Base-by-base conservation (phyloP, 2,329 filamentous ascomycete genomes). In the Metarhizium robertsii region DNA sequence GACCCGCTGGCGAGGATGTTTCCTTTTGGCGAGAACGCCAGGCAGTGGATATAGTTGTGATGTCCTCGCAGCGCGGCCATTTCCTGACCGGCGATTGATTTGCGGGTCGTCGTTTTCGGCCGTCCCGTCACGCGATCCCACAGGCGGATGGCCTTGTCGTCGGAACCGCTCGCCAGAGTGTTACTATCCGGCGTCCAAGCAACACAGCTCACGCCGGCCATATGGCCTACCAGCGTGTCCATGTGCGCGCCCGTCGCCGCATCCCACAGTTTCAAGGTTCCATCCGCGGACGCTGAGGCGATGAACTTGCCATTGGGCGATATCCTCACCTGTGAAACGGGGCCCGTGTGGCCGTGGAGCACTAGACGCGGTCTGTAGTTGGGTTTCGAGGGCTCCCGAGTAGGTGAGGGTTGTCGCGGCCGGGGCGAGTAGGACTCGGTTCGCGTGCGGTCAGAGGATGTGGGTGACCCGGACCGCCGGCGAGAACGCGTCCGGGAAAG, bases 1-100 rank as follows among this genome's bases (percentile, higher is more conserved):
- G 89, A 95, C 13, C 94, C 94, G 61, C 89, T 95, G 16, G 92
- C 94, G 38, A 99, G 81, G 67, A 97, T 96, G 67, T 99, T 99
- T 29, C 94, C 94, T 70, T 96, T 97, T 2, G 94, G 94, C n/a
- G 90, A 92, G 70, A 97, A 97, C 6, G 92, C 91, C 38, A 99
- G 77, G 52, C 87, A 90, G 72, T 95, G 96, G 36, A 99, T 86
- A 71, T 97, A 97, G 71, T 95, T 97, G 70, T 96, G 91, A 65
- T 99, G 94, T 2, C 94, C 92, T 29, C 88, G 78, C 61, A 97
- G 76, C 5, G 83, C 80, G 2, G 75, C 75, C 62, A 76, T 74
- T 32, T 77, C 76, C 65, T 73, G 65, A 0, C 66, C 69, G 2
- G 65, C 65, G 29, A 58, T 58, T 3, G 67, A 65, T 55, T 69